Conservation (phyloP, 148 eudicot genomes). For the Amaranthus palmeri region DNA sequence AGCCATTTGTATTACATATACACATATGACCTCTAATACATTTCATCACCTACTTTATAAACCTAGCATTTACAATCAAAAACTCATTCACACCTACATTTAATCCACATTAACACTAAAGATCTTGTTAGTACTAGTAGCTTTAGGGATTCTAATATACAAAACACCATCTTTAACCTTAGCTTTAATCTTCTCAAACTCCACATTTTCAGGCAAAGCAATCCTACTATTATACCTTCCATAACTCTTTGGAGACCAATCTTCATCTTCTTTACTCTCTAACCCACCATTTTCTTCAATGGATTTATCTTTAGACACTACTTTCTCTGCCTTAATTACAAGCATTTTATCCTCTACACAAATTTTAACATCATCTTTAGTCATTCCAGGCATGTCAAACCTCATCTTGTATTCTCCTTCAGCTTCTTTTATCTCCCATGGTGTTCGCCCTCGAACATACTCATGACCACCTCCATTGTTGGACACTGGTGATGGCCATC, state of each 20-base stretch:
- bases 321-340: constrained; percentile 61
- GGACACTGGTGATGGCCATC: constrained; percentile 20
- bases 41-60: too few relatives aligned
- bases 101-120: constrained; percentile 60
- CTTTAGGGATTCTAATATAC: constrained; percentile 61
- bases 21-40: too few relatives aligned
- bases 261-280: constrained; percentile 37
- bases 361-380: constrained; percentile 57
- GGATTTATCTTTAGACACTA: constrained; percentile 16
- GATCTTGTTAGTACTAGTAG: constrained; percentile 39
- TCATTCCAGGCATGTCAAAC: constrained; percentile 85
- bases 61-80: too few relatives aligned
- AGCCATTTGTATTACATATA: too few relatives aligned
- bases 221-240: constrained; percentile 53
- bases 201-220: constrained; percentile 68
- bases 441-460: constrained; percentile 56
- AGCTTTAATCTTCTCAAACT: constrained; percentile 77
- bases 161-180: constrained; percentile 79
- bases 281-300: constrained; percentile 12
- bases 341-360: constrained; percentile 78
- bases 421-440: constrained; percentile 73
- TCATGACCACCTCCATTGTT: constrained; percentile 13
- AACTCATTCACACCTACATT: not conserved
- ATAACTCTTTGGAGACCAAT: constrained; percentile 59
- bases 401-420: constrained; percentile 53